Base-by-base conservation (phyloP, 345 rosid genomes). In the Eucalyptus virginea region DNA sequence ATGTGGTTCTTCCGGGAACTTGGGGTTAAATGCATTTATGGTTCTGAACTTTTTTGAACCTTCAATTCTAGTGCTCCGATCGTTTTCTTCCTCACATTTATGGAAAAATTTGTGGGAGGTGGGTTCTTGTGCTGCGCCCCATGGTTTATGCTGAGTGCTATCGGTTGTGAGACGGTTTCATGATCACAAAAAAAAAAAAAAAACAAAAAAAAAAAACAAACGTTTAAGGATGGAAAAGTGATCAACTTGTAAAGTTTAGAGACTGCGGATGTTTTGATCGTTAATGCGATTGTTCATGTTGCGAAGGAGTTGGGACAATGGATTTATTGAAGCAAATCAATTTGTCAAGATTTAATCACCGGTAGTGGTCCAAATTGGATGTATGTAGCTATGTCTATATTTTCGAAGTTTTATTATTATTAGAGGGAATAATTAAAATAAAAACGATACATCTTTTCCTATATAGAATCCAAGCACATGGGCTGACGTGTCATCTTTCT, bases 91-190 rank as follows among this genome's bases (percentile, higher is more conserved):
- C 3, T 49, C 51, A 15, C 0, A 49, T 49, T 16, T 49, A 49
- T 49, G 51, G 3, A 49, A 49, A 49, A 49, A 49, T 3, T 49
- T 49, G 51, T 50, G 19, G 8, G 52, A 50, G 19, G 8, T 50
- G 19, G 3, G 52, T 47, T 0, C 1, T 1, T 3, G 15, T 0
- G 49, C 15, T 48, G 1, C 12, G 14, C 15, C 18, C 1, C 3
- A 0, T 16, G 52, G 1, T 50, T 16, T 6, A 50, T 6, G 3
- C 8, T 1, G 3, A 16, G 52, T 0, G 3, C 19, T 50, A 0
- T 49, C 2, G 51, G 3, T 0, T 49, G 7, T 49, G 7, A 49
- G 19, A 3, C 0, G 7, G 8, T 50, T 50, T 1, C 52, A 16
- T 19, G 0, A 0, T 50, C 7, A 49, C 1, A 0, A 50, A 50